A percentile compares a stretch with the other conserved stretches of the same genome.
These are phyloP conservation scores for Podila epigama DNA, from an alignment of 192 early-diverging fungal genomes.

Conservation along the genomic window DNA sequence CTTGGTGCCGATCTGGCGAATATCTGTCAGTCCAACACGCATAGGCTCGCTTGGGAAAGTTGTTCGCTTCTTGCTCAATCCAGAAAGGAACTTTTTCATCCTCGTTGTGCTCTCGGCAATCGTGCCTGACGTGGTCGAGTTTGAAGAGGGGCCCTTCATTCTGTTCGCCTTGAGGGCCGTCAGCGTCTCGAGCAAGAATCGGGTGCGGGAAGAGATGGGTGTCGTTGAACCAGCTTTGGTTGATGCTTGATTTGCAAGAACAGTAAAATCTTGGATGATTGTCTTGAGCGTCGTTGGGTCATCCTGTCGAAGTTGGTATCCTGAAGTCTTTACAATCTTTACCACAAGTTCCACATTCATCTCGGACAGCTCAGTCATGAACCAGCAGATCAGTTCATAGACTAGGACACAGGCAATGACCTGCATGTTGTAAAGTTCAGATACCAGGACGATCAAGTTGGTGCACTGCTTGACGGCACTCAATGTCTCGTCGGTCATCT, in stretches of 20 bases:
- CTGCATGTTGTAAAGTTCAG: constrained; percentile 91
- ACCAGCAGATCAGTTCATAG: constrained; percentile 83
- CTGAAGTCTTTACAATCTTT: constrained; percentile 77
- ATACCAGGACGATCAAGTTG: constrained; percentile 82
- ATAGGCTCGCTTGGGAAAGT: constrained; percentile 75
- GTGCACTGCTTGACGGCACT: constrained; percentile 73
- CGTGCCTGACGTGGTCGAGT: constrained; percentile 50
- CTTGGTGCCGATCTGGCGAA: constrained; percentile 79
- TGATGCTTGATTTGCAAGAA: constrained; percentile 37
- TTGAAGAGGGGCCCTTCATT: constrained; percentile 63
- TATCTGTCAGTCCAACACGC: constrained; percentile 85
- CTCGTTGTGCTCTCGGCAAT: constrained; percentile 70
- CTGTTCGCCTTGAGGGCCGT: constrained; percentile 94
- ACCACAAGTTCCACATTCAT: constrained; percentile 90
- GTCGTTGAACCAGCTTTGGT: constrained; percentile 41
- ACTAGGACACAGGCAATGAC: constrained; percentile 85
- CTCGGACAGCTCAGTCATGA: constrained; percentile 78
- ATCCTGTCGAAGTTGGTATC: constrained; percentile 87
- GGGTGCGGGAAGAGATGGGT: constrained; percentile 67
- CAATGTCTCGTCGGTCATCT: constrained; percentile 51
- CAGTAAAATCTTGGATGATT: constrained; percentile 77
- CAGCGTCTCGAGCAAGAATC: constrained; percentile 97
- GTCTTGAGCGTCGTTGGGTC: constrained; percentile 93
- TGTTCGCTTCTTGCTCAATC: constrained; percentile 65
- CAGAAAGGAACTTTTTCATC: constrained; percentile 82